Evolutionary conservation across 805 yeast species (phyloP).

Genomic region (Candida succiphila): DNA sequence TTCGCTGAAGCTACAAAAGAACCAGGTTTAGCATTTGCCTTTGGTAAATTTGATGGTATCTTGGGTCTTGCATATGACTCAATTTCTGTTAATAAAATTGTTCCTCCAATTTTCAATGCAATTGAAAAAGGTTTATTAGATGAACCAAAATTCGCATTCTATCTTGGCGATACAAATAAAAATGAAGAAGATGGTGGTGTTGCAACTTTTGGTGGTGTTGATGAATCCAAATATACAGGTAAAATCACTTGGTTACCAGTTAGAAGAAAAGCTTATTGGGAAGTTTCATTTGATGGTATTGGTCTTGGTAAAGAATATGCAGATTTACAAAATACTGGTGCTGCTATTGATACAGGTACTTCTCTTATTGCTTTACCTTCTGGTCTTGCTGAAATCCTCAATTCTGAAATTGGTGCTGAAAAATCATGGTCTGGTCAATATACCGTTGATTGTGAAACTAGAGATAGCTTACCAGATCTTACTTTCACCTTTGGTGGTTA

Average conservation of each 20-base stretch:
- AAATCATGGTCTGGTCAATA: slow-evolving; percentile 98
- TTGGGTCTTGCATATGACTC: slow-evolving; percentile 91
- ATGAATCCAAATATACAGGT: slow-evolving; percentile 66
- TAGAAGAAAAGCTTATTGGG: slow-evolving; percentile 99
- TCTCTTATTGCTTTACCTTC: slow-evolving; percentile 92
- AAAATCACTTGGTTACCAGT: slow-evolving; percentile 93
- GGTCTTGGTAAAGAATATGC: slow-evolving; percentile 92
- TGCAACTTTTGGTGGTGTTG: slow-evolving; percentile 94
- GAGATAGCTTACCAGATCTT: slow-evolving; percentile 82
- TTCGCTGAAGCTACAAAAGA: slow-evolving; percentile 97
- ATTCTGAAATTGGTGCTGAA: slow-evolving; percentile 93
- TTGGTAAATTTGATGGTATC: slow-evolving; percentile 97
- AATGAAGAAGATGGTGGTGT: slow-evolving; percentile 72
- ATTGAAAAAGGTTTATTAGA: slow-evolving; percentile 74
- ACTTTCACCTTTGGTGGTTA: slow-evolving; percentile 84
- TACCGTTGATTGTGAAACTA: slow-evolving; percentile 78
- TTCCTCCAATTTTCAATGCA: slow-evolving; percentile 93
- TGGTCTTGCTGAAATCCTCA: slow-evolving; percentile 89
- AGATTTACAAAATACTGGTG: slow-evolving; percentile 73
- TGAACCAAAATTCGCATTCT: slow-evolving; percentile 78
- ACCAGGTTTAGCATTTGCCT: slow-evolving; percentile 97
- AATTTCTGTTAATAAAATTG: slow-evolving; percentile 79
- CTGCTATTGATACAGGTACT: slow-evolving; percentile 98
- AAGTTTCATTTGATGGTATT: slow-evolving; percentile 85
- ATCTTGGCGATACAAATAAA: slow-evolving; percentile 69